Evolutionary conservation across 805 yeast genomes (phyloP).

Genomic region (Lipomyces spencermartinsiae): DNA sequence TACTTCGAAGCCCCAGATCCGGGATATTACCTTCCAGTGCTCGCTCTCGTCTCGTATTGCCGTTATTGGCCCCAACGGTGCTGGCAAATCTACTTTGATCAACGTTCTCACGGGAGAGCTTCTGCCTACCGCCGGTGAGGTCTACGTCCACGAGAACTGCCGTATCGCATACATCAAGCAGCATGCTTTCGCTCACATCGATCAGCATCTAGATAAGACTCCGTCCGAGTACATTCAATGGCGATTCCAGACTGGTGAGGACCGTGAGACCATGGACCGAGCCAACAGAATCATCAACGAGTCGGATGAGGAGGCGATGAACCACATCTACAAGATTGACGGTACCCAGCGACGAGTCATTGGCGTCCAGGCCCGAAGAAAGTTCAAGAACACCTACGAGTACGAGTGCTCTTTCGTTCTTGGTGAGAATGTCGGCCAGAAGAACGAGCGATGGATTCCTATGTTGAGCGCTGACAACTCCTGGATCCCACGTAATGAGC

Average conservation of each 20-base stretch:
- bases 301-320: constrained; percentile 96
- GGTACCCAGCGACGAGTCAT: constrained; percentile 98
- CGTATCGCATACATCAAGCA: constrained; percentile 99
- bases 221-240: constrained; percentile 99
- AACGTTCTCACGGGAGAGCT: constrained; percentile 99
- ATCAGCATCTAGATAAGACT: constrained; percentile 97
- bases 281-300: constrained; percentile 98
- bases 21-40: constrained; percentile 95
- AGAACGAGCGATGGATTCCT: constrained; percentile 99
- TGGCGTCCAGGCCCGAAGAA: constrained; percentile 95
- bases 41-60: constrained; percentile 99
- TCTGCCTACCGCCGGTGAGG: constrained; percentile 97
- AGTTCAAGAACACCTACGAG: constrained; percentile 99
- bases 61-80: constrained; percentile 99
- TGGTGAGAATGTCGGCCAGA: constrained; percentile 99
- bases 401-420: constrained; percentile 96
- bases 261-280: constrained; percentile 99
- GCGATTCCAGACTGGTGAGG: constrained; percentile 99
- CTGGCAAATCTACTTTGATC: constrained; percentile 99
- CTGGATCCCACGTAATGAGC: constrained; percentile 99
- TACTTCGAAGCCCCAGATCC: constrained; percentile 93
- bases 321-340: constrained; percentile 98
- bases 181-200: constrained; percentile 99
- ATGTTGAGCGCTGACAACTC: constrained; percentile 99
- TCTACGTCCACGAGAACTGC: constrained; percentile 99